These are phyloP conservation scores for Conringia planisiliqua DNA, from an alignment of 345 rosid species.

Conservation along the genomic window DNA sequence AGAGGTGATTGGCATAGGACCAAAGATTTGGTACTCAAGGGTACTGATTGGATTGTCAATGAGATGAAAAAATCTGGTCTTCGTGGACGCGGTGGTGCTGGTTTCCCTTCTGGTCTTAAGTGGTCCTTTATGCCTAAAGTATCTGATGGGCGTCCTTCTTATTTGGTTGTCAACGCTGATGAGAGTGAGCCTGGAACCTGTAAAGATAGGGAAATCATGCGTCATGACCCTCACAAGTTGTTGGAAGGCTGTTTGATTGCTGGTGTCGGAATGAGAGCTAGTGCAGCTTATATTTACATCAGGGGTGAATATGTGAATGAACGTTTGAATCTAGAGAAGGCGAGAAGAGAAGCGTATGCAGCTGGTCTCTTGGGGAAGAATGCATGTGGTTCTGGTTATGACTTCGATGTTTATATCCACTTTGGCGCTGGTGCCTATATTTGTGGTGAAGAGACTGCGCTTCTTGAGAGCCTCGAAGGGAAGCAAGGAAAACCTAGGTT, in stretches of 20 bases:
- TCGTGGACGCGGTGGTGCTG: conserved; percentile 99
- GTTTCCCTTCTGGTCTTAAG: conserved; percentile 96
- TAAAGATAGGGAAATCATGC: conserved; percentile 96
- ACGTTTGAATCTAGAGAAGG: conserved; percentile 69
- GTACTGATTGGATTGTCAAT: conserved; percentile 96
- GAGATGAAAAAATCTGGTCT: conserved; percentile 95
- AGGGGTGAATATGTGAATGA: conserved; percentile 98
- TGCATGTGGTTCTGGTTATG: conserved; percentile 98
- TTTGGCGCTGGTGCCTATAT: conserved; percentile 98
- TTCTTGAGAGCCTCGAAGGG: conserved; percentile 95
- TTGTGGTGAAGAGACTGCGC: conserved; percentile 98
- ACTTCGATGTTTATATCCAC: conserved; percentile 95
- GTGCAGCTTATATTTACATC: conserved; percentile 93
- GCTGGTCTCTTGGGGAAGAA: conserved; percentile 92
- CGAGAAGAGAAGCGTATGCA: conserved; percentile 87
- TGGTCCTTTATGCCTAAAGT: conserved; percentile 99
- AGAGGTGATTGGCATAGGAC: conserved; percentile 95
- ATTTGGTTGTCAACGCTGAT: conserved; percentile 97
- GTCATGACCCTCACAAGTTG: conserved; percentile 96
- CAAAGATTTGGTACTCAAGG: conserved; percentile 92
- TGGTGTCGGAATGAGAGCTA: conserved; percentile 98
- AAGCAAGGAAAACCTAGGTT: conserved; percentile 96
- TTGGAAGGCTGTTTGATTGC: conserved; percentile 97
- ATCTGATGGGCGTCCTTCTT: conserved; percentile 96
- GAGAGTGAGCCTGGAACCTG: conserved; percentile 99